Evolutionary conservation across 352 stramenopile species (phyloP), one percentile per base, ranked within the genome.

Genomic region (Globisporangium cylindrosporum): DNA sequence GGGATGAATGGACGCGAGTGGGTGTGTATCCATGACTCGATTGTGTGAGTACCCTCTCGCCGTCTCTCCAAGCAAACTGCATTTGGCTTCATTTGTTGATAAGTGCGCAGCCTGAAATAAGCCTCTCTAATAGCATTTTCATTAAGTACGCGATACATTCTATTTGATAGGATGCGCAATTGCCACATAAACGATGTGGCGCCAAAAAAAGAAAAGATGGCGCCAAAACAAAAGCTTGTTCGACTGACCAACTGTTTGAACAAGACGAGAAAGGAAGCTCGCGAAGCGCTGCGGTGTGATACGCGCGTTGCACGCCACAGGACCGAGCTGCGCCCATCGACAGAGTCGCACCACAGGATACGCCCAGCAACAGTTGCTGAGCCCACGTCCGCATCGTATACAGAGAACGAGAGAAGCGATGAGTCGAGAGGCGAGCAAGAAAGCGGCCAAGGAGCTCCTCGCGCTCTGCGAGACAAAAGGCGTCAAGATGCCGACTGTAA

Each of bases 401-500:
- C 24, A 38, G 10, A 29, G 14, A 10, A 48, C 14, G 6, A 46
- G 8, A 57, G 34, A 8, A 49, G 10, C 14, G 20, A 82, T 78
- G 73, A 84, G 75, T 59, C 72, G 77, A 27, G 75, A 80, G 56
- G 75, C 69, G 58, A 82, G 74, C 63, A 85, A 86, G 74, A 81
- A 86, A 48, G 86, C 84, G 22, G 88, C 88, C 38, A 92, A 90
- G 71, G 84, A 95, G 72, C 78, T 95, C 60, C 70, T 95, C 24
- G 85, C 81, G 58, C 79, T 93, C n/a, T 95, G 88, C 58, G 74
- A 83, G 59, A 80, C 87, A 54, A 77, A 95, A 64, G 78, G 79
- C 58, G 83, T 95, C 46, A 93, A 92, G 65, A 64, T 95, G 38
- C 88, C 88, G 8, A 95, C 88, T 58, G 86, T 93, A 43, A 18